These are phyloP conservation scores for Coleophoma cylindrospora DNA, from an alignment of 2,329 filamentous ascomycete genomes.

Conservation along the genomic window DNA sequence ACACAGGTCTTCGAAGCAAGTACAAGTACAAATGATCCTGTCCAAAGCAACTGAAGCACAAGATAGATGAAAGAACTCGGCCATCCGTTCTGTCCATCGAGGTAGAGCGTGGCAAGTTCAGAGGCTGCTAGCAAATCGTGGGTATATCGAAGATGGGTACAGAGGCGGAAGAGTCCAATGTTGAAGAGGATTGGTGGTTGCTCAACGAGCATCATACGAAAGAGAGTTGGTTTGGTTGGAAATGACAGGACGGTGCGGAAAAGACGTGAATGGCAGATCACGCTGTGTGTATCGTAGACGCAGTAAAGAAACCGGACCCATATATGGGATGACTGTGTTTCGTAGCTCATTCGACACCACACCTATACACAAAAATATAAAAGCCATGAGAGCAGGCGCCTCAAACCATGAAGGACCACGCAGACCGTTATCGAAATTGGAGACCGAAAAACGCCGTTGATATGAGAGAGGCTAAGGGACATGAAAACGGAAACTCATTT, in stretches of 20 bases:
- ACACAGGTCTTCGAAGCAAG: neutral
- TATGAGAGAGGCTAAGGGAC: slow-evolving; percentile 22
- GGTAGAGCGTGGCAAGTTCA: neutral
- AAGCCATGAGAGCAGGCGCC: slow-evolving; percentile 18
- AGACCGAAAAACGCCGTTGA: slow-evolving; percentile 21
- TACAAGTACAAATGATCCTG: too few species aligned
- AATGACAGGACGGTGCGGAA: slow-evolving; percentile 26
- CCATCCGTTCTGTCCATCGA: neutral
- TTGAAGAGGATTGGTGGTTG: too few species aligned
- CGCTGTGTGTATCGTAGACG: slow-evolving; percentile 16
- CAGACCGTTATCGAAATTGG: slow-evolving; percentile 16
- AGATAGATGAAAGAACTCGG: neutral
- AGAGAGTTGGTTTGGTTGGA: slow-evolving; percentile 11
- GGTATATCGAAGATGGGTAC: neutral
- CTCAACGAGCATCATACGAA: neutral
- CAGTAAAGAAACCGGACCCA: slow-evolving; percentile 12
- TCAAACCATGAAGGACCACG: slow-evolving; percentile 15
- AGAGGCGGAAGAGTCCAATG: slow-evolving; percentile 5
- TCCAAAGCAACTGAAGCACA: neutral
- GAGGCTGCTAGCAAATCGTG: neutral
- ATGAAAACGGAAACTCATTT: slow-evolving; percentile 27
- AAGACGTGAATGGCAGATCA: slow-evolving; percentile 7
- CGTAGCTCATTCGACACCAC: slow-evolving; percentile 23
- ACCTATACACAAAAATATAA: slow-evolving; percentile 22
- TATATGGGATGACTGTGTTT: slow-evolving; percentile 13